These are phyloP conservation scores for Leishmania amazonensis DNA, from an alignment of 208 protist species.

Conservation along the genomic window DNA sequence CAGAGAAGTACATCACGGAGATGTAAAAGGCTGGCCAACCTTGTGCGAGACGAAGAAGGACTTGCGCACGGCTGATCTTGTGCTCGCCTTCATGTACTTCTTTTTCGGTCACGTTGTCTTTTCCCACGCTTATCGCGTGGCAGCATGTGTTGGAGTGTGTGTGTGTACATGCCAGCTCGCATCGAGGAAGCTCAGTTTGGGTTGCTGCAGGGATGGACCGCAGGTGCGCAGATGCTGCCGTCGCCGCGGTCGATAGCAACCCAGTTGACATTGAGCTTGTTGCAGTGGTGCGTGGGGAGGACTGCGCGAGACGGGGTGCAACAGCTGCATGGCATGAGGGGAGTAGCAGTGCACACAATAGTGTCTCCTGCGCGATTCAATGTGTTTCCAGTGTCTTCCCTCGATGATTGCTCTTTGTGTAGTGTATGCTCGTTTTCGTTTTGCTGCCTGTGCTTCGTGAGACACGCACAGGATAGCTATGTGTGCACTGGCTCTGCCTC, in stretches of 20 bases:
- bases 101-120: background rate
- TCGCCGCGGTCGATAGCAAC: background rate
- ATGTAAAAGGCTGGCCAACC: slow-evolving; percentile 24
- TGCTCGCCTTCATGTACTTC: background rate
- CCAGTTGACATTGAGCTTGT: background rate
- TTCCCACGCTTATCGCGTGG: background rate
- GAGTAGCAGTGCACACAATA: background rate
- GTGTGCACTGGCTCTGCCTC: background rate
- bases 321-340: background rate
- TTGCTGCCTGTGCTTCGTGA: background rate
- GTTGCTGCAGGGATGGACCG: background rate
- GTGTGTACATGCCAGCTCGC: background rate
- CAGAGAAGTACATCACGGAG: slow-evolving; percentile 77
- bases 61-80: background rate
- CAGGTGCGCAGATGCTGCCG: background rate
- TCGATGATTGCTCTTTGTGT: background rate
- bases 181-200: background rate
- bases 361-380: background rate
- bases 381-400: background rate
- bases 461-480: background rate
- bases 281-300: background rate
- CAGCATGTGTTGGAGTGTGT: too few relatives aligned
- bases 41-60: background rate
- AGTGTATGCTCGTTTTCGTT: background rate
- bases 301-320: background rate